Evolutionary conservation across 2,329 filamentous ascomycete genomes (phyloP).

Genomic region (Phoma herbarum): DNA sequence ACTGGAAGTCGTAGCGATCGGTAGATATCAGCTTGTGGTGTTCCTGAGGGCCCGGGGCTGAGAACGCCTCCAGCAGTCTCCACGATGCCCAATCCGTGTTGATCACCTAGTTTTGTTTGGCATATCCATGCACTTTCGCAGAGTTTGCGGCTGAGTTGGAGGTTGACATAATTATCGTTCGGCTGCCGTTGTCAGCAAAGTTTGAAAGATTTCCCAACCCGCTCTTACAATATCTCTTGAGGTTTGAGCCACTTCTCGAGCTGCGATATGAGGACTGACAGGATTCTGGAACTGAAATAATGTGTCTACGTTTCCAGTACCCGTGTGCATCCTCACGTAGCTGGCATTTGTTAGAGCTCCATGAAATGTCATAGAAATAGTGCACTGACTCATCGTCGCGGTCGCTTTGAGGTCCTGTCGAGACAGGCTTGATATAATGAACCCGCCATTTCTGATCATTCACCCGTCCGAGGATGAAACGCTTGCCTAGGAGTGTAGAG

Average conservation of each 20-base stretch:
- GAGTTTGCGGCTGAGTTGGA: conserved; percentile 29
- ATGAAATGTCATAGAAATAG: background rate
- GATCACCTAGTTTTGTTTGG: conserved; percentile 1
- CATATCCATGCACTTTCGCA: conserved; percentile 21
- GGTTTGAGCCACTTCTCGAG: conserved; percentile 58
- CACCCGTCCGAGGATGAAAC: conserved; percentile 56
- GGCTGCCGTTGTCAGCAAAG: conserved; percentile 26
- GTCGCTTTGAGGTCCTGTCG: conserved; percentile 74
- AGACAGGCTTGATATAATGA: conserved; percentile 81
- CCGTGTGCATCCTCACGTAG: conserved; percentile 69
- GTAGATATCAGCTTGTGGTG: conserved; percentile 80
- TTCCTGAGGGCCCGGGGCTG: conserved; percentile 79
- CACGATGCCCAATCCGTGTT: conserved; percentile 63
- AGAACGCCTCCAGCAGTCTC: conserved; percentile 87
- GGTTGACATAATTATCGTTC: conserved; percentile 33
- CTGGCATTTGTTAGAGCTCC: conserved; percentile 50
- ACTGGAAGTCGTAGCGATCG: conserved; percentile 76
- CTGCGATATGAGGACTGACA: conserved; percentile 81
- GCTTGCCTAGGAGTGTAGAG: conserved; percentile 71
- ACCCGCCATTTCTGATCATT: conserved; percentile 52
- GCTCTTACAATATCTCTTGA: conserved; percentile 31
- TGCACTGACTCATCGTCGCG: conserved; percentile 72
- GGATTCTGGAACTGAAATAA: conserved; percentile 77
- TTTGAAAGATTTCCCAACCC: background rate
- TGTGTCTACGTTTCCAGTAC: conserved; percentile 64